Conservation (phyloP, 176 grass and related monocot species). For the Microstegium vimineum region DNA sequence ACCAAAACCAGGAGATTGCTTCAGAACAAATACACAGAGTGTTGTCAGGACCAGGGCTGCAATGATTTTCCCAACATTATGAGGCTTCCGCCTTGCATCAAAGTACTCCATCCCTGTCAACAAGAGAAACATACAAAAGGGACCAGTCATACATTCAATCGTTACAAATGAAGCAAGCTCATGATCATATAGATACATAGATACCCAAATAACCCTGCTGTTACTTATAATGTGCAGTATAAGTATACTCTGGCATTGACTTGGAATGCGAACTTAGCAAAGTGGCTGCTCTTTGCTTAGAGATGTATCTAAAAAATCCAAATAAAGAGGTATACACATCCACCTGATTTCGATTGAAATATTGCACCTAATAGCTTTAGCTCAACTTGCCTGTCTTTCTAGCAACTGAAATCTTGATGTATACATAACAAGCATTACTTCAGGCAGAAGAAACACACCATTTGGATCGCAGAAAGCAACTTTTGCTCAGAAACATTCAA, state of each 20-base stretch:
- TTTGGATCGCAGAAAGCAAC: constrained; percentile 15
- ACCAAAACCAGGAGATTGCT: constrained; percentile 88
- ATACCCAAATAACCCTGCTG: not conserved
- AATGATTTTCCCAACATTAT: constrained; percentile 75
- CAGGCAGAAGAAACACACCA: constrained; percentile 32
- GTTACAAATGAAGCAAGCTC: constrained; percentile 17
- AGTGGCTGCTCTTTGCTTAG: constrained; percentile 23
- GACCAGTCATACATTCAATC: constrained; percentile 33
- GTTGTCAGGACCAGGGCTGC: constrained; percentile 49
- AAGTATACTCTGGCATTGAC: constrained; percentile 6
- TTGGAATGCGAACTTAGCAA: constrained; percentile 15
- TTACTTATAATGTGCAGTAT: constrained; percentile 18
- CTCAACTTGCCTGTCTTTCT: constrained; percentile 26
- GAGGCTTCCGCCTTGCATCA: constrained; percentile 83
- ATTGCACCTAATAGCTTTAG: constrained; percentile 44
- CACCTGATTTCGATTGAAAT: constrained; percentile 41
- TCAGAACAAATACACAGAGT: constrained; percentile 93
- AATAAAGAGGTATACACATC: not conserved
- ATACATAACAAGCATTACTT: constrained; percentile 33
- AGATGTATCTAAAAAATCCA: constrained; percentile 23
- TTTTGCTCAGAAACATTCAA: constrained; percentile 11
- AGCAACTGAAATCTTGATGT: constrained; percentile 29
- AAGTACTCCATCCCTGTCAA: constrained; percentile 84
- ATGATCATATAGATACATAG: constrained; percentile 20
- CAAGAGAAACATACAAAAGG: constrained; percentile 26